Evolutionary conservation across 1,284 basidiomycete genomes (phyloP), one percentile per base, ranked within the genome.

Genomic region (Waitea zeae): DNA sequence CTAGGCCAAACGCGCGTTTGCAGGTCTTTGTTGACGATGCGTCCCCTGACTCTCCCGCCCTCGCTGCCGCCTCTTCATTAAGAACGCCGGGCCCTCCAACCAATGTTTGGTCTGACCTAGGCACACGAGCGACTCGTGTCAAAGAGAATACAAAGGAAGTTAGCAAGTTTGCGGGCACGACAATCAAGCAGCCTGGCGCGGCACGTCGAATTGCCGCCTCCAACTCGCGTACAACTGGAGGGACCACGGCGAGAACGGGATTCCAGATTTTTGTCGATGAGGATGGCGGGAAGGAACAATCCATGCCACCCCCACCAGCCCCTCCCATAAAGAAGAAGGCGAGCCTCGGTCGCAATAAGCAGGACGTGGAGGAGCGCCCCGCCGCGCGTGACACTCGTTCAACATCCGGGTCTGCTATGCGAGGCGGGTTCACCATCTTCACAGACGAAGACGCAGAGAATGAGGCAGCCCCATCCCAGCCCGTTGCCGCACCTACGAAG

Each of bases 11-110:
- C 42, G 57, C 61, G 9, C 68, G 68, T 22, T 53, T 83, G 36
- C 70, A 67, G 39, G 56, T 82, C 17, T 82, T 79, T 47, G 61
- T 75, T n/a, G 80, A 82, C 44, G n/a, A n/a, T n/a, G 72, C 75
- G 7, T 55, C 62, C 2, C 73, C 67, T 18, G 51, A 13, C 12
- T 5, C 4, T 18, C n/a, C 34, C 4, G 24, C 19, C n/a, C n/a
- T 41, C 7, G 46, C 50, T 19, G 43, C 52, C 20, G n/a, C n/a
- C n/a, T n/a, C n/a, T n/a, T n/a, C n/a, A n/a, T n/a, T n/a, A n/a
- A n/a, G n/a, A n/a, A n/a, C n/a, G n/a, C 46, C 50, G 3, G 64
- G 66, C 37, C n/a, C n/a, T n/a, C n/a, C n/a, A n/a, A n/a, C n/a
- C n/a, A n/a, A n/a, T n/a, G 54, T 65, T 4, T 83, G 73, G 64